phyloP scores from a whole-genome alignment of 495 filamentous ascomycete genomes.

The Penicillium lagena region DNA sequence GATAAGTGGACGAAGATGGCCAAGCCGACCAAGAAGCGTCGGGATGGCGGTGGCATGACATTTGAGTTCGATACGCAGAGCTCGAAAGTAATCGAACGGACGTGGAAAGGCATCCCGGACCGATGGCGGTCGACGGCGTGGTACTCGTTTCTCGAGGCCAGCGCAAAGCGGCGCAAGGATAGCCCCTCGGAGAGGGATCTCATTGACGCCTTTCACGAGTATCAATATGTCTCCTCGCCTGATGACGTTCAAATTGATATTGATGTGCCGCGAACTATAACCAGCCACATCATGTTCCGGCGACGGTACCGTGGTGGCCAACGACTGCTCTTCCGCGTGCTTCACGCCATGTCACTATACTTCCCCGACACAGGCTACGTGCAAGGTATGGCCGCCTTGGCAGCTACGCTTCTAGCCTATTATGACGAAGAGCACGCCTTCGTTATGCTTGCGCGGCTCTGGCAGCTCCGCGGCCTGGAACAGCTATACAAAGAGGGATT shows the following conservation, averaged over 20 bases:
- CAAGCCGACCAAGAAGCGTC: slow-evolving; percentile 47
- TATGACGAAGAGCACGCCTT: slow-evolving; percentile 94
- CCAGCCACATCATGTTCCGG: slow-evolving; percentile 96
- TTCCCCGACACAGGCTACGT: slow-evolving; percentile 93
- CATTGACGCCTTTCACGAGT: slow-evolving; percentile 58
- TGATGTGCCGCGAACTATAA: slow-evolving; percentile 93
- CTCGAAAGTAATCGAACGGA: slow-evolving; percentile 80
- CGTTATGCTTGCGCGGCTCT: slow-evolving; percentile 89
- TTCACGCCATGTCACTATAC: slow-evolving; percentile 87
- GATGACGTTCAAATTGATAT: slow-evolving; percentile 98
- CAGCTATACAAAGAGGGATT: slow-evolving; percentile 81
- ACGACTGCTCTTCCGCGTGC: slow-evolving; percentile 82
- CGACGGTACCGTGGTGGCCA: slow-evolving; percentile 86
- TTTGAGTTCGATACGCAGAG: slow-evolving; percentile 85
- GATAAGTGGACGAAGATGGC: slow-evolving; percentile 99
- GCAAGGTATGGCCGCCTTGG: slow-evolving; percentile 94
- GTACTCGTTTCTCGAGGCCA: slow-evolving; percentile 86
- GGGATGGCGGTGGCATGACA: slow-evolving; percentile 71
- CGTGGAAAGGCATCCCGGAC: slow-evolving; percentile 98
- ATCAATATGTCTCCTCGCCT: slow-evolving; percentile 65
- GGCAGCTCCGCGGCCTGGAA: slow-evolving; percentile 81
- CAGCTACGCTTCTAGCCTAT: slow-evolving; percentile 90
- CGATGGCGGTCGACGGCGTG: slow-evolving; percentile 91
- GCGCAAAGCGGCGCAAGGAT: slow-evolving; percentile 58
- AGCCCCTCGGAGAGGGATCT: slow-evolving; percentile 65